Percentiles rank a stretch among this genome's conserved stretches.
These are phyloP conservation scores for Mimosa bimucronata DNA, from an alignment of 306 rosid genomes.

Conservation along the genomic window DNA sequence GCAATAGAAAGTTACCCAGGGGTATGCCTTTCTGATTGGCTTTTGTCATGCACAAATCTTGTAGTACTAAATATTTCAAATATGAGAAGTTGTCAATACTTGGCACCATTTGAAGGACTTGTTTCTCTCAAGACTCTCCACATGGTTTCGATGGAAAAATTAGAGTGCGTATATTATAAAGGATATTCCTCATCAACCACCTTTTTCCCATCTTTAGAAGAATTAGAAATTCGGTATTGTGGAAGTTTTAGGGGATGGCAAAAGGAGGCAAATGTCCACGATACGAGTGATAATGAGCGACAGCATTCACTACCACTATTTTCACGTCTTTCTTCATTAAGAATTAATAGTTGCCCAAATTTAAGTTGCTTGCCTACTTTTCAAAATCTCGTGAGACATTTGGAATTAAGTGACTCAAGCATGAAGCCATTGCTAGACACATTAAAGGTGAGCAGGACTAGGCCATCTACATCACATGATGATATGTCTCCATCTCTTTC, in stretches of 20 bases:
- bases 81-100: not conserved
- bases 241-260: not conserved
- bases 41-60: not conserved
- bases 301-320: not conserved
- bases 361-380: not conserved
- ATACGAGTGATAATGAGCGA: not conserved
- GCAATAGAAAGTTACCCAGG: rapidly evolving
- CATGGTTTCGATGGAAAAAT: no score
- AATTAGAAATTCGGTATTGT: not conserved
- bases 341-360: not conserved
- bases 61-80: rapidly evolving
- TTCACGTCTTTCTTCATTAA: not conserved
- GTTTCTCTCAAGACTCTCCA: not conserved
- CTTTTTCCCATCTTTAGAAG: not conserved
- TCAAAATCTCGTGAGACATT: not conserved
- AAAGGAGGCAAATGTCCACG: not conserved
- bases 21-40: not conserved
- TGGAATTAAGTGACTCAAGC: not conserved
- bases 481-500: not conserved
- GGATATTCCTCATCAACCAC: not conserved
- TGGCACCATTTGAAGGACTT: not conserved
- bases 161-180: no score
- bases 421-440: not conserved
- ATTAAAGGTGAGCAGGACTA: not conserved
- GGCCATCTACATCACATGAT: not conserved